phyloP scores from a whole-genome alignment of 345 rosid species.

The Arabidopsis thaliana region DNA sequence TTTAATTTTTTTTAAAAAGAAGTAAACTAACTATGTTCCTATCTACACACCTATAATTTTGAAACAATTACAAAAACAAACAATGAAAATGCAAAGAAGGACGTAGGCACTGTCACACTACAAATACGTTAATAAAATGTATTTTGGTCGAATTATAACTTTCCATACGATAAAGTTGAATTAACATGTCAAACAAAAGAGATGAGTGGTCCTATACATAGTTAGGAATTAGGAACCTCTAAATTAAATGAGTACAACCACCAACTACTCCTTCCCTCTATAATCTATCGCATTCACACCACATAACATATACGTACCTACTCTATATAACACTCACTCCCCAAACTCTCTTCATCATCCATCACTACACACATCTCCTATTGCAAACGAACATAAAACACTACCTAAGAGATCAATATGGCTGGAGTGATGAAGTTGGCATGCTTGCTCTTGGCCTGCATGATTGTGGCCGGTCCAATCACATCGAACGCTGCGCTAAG shows the following conservation, averaged over 20 bases:
- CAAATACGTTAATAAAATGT: too few species aligned
- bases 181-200: slow-evolving; percentile 10
- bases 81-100: too few species aligned
- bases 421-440: slow-evolving; percentile 37
- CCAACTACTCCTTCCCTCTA: slow-evolving; percentile 20
- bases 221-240: slow-evolving; percentile 1
- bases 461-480: slow-evolving; percentile 39
- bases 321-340: slow-evolving; percentile 39
- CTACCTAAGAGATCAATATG: slow-evolving; percentile 11
- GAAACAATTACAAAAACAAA: too few species aligned
- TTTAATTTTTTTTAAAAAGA: too few species aligned
- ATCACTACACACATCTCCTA: slow-evolving; percentile 16
- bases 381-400: slow-evolving; percentile 9
- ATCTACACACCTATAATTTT: too few species aligned
- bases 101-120: too few species aligned
- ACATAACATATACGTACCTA: not conserved
- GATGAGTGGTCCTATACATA: slow-evolving; percentile 18
- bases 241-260: slow-evolving; percentile 32
- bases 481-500: slow-evolving; percentile 44
- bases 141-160: not conserved
- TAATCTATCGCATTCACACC: slow-evolving; percentile 16
- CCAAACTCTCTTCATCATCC: slow-evolving; percentile 28
- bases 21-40: too few species aligned
- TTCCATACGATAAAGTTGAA: not conserved
- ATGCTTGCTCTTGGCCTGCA: slow-evolving; percentile 42